phyloP scores from a whole-genome alignment of 73 alveolate genomes.

The Vitrella brassicaformis region DNA sequence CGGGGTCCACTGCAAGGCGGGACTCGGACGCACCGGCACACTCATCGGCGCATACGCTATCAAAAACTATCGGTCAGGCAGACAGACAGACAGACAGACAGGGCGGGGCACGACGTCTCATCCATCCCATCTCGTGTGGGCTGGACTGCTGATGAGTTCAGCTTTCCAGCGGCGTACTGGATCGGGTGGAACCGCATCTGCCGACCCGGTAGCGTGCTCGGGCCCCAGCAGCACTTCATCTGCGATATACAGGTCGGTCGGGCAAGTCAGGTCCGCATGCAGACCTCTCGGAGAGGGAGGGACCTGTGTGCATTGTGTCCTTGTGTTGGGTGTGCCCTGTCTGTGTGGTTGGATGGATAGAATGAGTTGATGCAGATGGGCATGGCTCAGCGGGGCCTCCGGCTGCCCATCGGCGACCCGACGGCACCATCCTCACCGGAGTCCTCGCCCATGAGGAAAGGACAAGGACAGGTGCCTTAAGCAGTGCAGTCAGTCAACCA shows the following conservation, averaged over 20 bases:
- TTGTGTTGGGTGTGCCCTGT: too few species aligned
- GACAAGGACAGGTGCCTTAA: too few species aligned
- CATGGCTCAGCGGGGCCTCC: not conserved
- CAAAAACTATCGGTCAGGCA: slow-evolving; percentile 46
- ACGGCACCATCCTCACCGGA: too few species aligned
- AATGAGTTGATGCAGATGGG: not conserved
- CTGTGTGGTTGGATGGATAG: too few species aligned
- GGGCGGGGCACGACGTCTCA: too few species aligned
- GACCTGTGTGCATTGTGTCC: too few species aligned
- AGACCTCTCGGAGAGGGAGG: too few species aligned
- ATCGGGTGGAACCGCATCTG: slow-evolving; percentile 68
- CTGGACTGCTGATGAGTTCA: too few species aligned
- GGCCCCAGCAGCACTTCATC: slow-evolving; percentile 63
- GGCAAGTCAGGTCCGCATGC: too few species aligned
- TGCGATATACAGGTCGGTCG: slow-evolving; percentile 8
- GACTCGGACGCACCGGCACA: slow-evolving; percentile 44
- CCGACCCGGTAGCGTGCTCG: slow-evolving; percentile 70
- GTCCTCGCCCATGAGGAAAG: too few species aligned
- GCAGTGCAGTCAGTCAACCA: too few species aligned
- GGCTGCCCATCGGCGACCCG: not conserved
- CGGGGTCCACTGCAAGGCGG: slow-evolving; percentile 50
- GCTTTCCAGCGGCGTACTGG: slow-evolving; percentile 59
- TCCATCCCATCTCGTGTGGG: too few species aligned
- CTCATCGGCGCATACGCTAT: slow-evolving; percentile 44
- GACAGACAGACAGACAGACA: slow-evolving; percentile 47